Percentiles rank a stretch among this genome's conserved stretches.
phyloP scores from a whole-genome alignment of 1,284 basidiomycete species.

The Trametes pubescens region DNA sequence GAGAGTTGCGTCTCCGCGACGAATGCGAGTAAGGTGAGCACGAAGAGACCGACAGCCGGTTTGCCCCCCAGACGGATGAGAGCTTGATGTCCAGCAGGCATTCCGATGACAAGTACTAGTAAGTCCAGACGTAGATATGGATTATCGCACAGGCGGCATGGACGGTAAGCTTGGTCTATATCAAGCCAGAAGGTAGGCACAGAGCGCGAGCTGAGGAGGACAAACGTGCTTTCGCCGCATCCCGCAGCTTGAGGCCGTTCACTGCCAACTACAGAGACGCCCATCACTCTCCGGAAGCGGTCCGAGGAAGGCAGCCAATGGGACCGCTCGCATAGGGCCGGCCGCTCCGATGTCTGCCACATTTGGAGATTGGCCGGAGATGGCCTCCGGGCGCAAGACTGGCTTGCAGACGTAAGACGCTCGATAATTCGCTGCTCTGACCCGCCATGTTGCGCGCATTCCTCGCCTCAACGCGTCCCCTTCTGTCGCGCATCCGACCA shows the following conservation, averaged over 20 bases:
- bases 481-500: conserved; percentile 59
- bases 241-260: background rate
- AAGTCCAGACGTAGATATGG: conserved; percentile 1
- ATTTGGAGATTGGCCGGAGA: background rate
- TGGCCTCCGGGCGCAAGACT: background rate
- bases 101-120: conserved; percentile 22
- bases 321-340: background rate
- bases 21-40: conserved; percentile 64
- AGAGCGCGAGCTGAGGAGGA: background rate
- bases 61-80: conserved; percentile 42
- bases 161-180: conserved; percentile 16
- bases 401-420: conserved; percentile 3
- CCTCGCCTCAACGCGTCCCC: conserved; percentile 65
- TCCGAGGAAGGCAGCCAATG: background rate
- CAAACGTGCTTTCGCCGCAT: background rate
- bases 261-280: conserved; percentile 14
- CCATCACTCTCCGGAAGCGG: background rate
- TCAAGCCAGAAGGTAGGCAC: conserved; percentile 3
- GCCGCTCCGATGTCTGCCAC: background rate
- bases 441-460: conserved; percentile 70
- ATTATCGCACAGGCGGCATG: conserved; percentile 28
- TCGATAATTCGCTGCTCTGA: conserved; percentile 5
- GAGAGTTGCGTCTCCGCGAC: conserved; percentile 75
- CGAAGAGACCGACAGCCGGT: conserved; percentile 58
- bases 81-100: conserved; percentile 39